Base-by-base conservation (phyloP, 345 rosid species). In the Stellera chamaejasme region DNA sequence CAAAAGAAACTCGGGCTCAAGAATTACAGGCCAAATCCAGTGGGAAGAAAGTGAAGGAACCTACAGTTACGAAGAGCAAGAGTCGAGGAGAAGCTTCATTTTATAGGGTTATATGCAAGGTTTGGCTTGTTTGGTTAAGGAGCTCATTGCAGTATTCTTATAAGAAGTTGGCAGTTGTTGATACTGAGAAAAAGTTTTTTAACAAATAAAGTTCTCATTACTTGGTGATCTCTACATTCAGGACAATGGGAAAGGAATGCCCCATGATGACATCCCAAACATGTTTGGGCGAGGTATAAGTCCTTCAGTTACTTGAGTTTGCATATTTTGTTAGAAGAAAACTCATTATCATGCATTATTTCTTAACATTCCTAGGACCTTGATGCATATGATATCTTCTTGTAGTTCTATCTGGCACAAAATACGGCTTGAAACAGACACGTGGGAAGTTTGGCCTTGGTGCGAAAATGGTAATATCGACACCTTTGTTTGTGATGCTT, bases 171-270 rank as follows among this genome's bases (percentile, higher is more conserved):
- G 25, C 43, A 49, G 32, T 49, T 26, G 45, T 47, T 47, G 11
- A 56, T 10, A 50, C 41, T 13, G 11, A 27, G 11, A 51, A 25
- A 25, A 48, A 4, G 6, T n/a, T 48, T 54, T 44, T 51, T 45
- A 28, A 13, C 63, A 27, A 36, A 12, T 50, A 26, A 12, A 52
- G 39, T 45, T 49, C 54, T 49, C 13, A 62, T 50, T 26, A 43
- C 53, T 56, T 43, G 10, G 27, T 43, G 72, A 28, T 46, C 61
- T 72, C 66, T 59, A 50, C 32, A 50, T 80, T 65, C 60, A 92
- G 98, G 98, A 92, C 72, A 92, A 92, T 67, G 98, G 98, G 69
- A 84, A 61, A 82, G 98, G 98, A 67, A 92, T 92, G 96, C 88
- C 98, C n/a, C 93, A 92, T 73, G 96, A 92, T 79, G 98, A 92